Evolutionary conservation across 148 eudicot genomes (phyloP), one percentile per base, ranked within the genome.

Genomic region (Fagopyrum tataricum): DNA sequence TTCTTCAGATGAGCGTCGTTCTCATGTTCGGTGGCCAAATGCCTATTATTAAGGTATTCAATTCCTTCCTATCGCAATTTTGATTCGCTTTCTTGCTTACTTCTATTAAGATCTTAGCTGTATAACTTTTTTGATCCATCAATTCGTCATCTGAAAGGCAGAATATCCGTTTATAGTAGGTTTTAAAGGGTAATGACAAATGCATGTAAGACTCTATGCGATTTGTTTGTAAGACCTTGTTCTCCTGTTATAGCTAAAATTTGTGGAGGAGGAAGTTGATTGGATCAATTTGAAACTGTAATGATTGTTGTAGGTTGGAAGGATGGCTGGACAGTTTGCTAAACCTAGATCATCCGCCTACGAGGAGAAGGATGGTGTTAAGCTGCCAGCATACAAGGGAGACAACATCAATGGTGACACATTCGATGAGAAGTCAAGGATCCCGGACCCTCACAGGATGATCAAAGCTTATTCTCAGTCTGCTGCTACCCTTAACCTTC

Each of bases 291-390:
- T 24, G 4, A 20, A 53, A 10, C 10, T 24, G 4, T 21, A 53
- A 10, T 48, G 56, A 0, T 26, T 5, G 67, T 61, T 79, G 17
- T 80, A 84, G 87, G 87, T 84, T 17, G 87, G 87, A 69, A 81
- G 87, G 76, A 84, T 84, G 87, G 87, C 87, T 46, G 87, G 87
- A 17, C 87, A 84, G 53, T 84, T 84, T 77, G 87, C 87, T 1
- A 84, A 84, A 43, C 87, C 87, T 13, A 84, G 87, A 74, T 84
- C 87, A 12, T 82, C 74, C n/a, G 52, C 81, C 12, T 14, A 47
- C 4, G 87, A 84, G 81, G 87, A 81, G 81, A 79, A 24, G 43
- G 77, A 84, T 69, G 87, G 87, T 18, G 78, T 79, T 24, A 84
- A 81, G 79, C 75, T 84, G 15, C 87, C 87, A 4, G 76, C 82